Percentiles rank a stretch among this genome's conserved stretches.
These are phyloP conservation scores for Auriculariales sp. DNA, from an alignment of 768 basidiomycete genomes.

Conservation along the genomic window DNA sequence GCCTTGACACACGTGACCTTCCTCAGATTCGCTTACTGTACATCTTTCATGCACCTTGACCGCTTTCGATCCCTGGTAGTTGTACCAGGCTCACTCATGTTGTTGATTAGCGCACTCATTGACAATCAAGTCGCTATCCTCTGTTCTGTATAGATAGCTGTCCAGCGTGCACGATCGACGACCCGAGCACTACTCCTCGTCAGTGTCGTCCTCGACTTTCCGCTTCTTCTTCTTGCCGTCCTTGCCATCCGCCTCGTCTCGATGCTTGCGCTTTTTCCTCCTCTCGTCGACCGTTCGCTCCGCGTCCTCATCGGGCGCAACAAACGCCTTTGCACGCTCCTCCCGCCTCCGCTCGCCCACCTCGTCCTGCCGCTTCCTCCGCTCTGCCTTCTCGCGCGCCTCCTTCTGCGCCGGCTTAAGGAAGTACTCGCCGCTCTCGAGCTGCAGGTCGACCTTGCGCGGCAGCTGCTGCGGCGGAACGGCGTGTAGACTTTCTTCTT, in stretches of 20 bases:
- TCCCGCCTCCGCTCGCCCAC: constrained; percentile 53
- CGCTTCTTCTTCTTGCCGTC: constrained; percentile 21
- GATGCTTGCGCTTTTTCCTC: constrained; percentile 33
- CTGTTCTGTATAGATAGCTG: too few relatives aligned
- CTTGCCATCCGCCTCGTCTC: constrained; percentile 21
- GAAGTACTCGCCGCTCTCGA: constrained; percentile 97
- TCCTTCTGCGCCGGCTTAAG: constrained; percentile 84
- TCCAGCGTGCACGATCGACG: background rate
- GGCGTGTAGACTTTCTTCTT: constrained; percentile 95
- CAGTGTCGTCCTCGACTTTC: constrained; percentile 5
- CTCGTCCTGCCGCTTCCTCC: constrained; percentile 78
- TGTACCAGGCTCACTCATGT: too few relatives aligned
- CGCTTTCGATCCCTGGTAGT: too few relatives aligned
- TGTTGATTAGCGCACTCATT: too few relatives aligned
- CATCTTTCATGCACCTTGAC: too few relatives aligned
- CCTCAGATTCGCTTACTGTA: too few relatives aligned
- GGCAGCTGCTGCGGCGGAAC: constrained; percentile 89
- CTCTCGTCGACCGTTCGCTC: constrained; percentile 70
- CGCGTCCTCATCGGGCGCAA: constrained; percentile 70
- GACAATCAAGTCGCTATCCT: too few relatives aligned
- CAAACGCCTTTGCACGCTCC: constrained; percentile 75
- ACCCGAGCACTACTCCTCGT: background rate
- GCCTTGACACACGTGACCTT: too few relatives aligned
- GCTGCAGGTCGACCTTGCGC: constrained; percentile 86
- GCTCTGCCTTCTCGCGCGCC: constrained; percentile 48